phyloP scores from a whole-genome alignment of 75 land plant genomes.

The Chamaecyparis obtusa region DNA sequence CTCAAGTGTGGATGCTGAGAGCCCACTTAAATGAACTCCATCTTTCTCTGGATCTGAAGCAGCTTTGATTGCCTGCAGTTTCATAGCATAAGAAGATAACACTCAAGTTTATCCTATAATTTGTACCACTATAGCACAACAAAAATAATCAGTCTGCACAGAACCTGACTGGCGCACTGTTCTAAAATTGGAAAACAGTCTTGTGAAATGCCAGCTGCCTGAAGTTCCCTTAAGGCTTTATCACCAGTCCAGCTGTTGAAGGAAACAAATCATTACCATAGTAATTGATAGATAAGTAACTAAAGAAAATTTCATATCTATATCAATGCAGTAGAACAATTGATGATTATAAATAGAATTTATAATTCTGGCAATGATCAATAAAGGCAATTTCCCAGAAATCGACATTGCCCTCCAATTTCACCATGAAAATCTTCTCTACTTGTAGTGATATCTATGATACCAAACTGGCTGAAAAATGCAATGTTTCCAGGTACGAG shows the following conservation, averaged over 20 bases:
- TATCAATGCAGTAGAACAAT: neutral
- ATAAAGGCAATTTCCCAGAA: neutral
- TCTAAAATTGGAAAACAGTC: slow-evolving; percentile 58
- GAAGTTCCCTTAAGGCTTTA: slow-evolving; percentile 68
- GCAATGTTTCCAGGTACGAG: no score
- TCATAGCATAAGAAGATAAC: neutral
- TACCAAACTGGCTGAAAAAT: no score
- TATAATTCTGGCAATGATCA: neutral
- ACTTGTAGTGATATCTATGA: neutral
- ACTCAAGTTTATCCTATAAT: neutral
- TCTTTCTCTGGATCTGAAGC: slow-evolving; percentile 73
- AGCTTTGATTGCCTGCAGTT: slow-evolving; percentile 68
- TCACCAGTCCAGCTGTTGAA: slow-evolving; percentile 83
- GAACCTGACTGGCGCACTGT: slow-evolving; percentile 81
- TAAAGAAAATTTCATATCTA: slow-evolving; percentile 4
- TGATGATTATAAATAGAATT: neutral
- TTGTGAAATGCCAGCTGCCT: slow-evolving; percentile 70
- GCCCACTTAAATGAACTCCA: slow-evolving; percentile 65
- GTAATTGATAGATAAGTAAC: neutral
- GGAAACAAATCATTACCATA: neutral
- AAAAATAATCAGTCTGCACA: slow-evolving; percentile 5
- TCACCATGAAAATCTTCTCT: neutral
- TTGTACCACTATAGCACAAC: neutral
- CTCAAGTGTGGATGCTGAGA: slow-evolving; percentile 58
- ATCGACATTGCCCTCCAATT: neutral